Conservation (phyloP, 305 asterid species). For the Solanum hybrid region DNA sequence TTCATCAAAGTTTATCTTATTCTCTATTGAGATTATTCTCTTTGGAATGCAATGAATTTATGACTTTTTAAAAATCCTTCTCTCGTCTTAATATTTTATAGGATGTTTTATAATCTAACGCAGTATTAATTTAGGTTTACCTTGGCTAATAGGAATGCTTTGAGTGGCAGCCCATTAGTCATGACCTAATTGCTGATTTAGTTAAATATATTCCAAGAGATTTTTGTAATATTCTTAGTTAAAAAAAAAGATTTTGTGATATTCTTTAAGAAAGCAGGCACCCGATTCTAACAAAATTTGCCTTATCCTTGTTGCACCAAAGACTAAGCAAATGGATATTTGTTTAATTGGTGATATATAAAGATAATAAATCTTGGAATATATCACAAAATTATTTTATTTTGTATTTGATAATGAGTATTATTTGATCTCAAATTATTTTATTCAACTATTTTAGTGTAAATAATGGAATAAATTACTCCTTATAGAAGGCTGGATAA, state of each 20-base stretch:
- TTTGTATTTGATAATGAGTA: too few species aligned
- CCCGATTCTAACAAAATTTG: neutral
- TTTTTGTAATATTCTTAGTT: neutral
- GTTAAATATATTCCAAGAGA: neutral
- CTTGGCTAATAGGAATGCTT: neutral
- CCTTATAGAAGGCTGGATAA: accelerated
- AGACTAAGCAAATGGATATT: neutral
- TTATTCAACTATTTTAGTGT: too few species aligned
- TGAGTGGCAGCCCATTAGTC: neutral
- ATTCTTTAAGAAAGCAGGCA: neutral
- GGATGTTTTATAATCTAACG: neutral
- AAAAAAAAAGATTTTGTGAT: neutral
- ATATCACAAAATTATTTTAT: too few species aligned
- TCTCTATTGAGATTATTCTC: too few species aligned
- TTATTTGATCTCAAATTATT: too few species aligned
- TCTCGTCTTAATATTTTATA: neutral
- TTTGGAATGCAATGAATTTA: neutral
- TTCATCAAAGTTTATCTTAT: neutral
- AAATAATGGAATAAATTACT: too few species aligned
- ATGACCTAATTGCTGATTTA: neutral
- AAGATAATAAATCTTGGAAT: neutral
- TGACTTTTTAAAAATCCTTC: neutral
- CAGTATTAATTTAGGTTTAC: neutral
- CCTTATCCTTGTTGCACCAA: neutral
- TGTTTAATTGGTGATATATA: neutral